phyloP scores from a whole-genome alignment of 306 rosid genomes.

The Parietaria judaica region DNA sequence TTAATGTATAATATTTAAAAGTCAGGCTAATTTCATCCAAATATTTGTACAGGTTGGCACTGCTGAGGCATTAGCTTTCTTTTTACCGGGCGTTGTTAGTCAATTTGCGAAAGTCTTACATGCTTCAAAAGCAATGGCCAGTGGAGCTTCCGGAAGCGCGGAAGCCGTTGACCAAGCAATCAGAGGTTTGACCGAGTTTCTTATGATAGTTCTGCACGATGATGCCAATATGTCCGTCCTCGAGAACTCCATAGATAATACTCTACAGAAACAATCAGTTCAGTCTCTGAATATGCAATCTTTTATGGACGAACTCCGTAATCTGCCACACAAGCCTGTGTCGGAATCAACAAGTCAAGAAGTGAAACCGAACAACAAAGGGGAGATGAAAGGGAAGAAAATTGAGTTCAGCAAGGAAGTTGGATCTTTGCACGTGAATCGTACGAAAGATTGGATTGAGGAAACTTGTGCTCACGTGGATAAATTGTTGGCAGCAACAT shows the following conservation, averaged over 20 bases:
- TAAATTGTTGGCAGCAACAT: constrained; percentile 59
- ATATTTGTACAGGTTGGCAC: constrained; percentile 54
- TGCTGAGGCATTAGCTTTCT: constrained; percentile 89
- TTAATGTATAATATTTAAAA: background rate
- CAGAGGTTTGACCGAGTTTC: constrained; percentile 80
- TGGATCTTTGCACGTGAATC: constrained; percentile 58
- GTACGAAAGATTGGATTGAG: constrained; percentile 76
- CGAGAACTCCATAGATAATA: constrained; percentile 26
- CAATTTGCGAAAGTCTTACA: constrained; percentile 75
- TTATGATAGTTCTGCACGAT: constrained; percentile 75
- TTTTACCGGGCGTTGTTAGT: constrained; percentile 90
- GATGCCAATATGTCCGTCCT: constrained; percentile 45
- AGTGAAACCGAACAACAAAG: constrained; percentile 21
- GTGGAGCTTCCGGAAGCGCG: constrained; percentile 88
- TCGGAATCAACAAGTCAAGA: constrained; percentile 33
- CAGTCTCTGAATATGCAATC: constrained; percentile 33
- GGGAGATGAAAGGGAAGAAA: constrained; percentile 34
- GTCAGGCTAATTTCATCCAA: background rate
- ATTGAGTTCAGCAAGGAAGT: constrained; percentile 29
- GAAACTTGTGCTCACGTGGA: constrained; percentile 54
- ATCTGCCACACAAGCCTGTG: constrained; percentile 44
- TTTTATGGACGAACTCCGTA: constrained; percentile 71
- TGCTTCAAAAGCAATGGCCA: constrained; percentile 56
- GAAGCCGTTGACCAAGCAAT: constrained; percentile 74
- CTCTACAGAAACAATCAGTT: constrained; percentile 26